Conservation (phyloP, 179 eudicot species). For the Gypsophila paniculata region DNA sequence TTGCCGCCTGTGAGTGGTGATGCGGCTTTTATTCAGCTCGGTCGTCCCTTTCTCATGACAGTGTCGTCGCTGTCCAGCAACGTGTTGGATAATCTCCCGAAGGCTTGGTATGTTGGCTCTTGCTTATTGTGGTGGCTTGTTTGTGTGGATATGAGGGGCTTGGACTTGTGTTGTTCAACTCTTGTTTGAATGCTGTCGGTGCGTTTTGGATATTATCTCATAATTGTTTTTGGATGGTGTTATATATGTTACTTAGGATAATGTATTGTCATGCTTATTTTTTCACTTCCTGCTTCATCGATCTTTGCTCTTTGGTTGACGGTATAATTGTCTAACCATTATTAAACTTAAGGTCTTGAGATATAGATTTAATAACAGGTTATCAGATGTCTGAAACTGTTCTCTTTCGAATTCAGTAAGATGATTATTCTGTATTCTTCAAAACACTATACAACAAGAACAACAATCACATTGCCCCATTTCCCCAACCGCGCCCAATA, state of each 20-base stretch:
- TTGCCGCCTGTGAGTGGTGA: constrained; percentile 38
- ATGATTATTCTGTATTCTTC: too few species aligned
- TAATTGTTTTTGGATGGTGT: background rate
- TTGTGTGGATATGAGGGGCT: constrained; percentile 1
- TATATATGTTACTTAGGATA: background rate
- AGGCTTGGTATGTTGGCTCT: constrained; percentile 59
- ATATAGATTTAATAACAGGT: too few species aligned
- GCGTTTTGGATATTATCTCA: background rate
- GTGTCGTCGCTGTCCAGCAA: constrained; percentile 55
- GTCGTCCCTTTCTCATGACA: constrained; percentile 76
- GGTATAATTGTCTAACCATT: background rate
- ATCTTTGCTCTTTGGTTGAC: background rate
- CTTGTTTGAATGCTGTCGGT: background rate
- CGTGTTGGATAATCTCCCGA: constrained; percentile 61
- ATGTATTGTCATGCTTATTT: background rate
- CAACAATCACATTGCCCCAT: too few species aligned
- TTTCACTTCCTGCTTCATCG: background rate
- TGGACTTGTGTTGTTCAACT: background rate
- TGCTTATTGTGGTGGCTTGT: constrained; percentile 2
- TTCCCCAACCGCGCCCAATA: too few species aligned
- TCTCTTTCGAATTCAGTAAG: too few species aligned
- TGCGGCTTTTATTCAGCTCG: constrained; percentile 49
- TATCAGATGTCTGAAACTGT: too few species aligned
- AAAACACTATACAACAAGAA: too few species aligned
- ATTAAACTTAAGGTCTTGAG: background rate